Base-by-base conservation (phyloP, 2,329 filamentous ascomycete species). In the Microdochium bolleyi region DNA sequence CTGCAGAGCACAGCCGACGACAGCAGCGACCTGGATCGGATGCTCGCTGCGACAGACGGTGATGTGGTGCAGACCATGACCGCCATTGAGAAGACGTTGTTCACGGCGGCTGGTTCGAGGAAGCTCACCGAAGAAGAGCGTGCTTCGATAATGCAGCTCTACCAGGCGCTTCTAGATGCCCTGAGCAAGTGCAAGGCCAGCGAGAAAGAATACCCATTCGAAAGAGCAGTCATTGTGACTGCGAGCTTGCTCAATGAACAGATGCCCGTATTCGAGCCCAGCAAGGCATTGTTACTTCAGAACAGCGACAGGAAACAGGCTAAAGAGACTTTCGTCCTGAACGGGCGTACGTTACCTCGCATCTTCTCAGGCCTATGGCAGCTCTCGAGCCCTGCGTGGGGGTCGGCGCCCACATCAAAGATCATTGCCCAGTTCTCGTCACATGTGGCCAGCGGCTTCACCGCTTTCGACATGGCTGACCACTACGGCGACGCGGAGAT, bases 61-160 rank as follows among this genome's bases (percentile, higher is more conserved):
- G 66, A 69, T 44, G 60, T 70, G 37, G 63, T 70, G 14, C 68
- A 70, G 56, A 59, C 65, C 8, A 56, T 67, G 27, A 70, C 68
- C 3, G 68, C 66, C 1, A 58, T 70, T 4, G 65, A 70, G 52
- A 70, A 70, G 53, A 57, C 53, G 7, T 52, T 66, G 37, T 53
- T 60, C 14, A 52, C 55, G 2, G 49, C 57, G 11, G 56, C 58
- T 1, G 62, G 64, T 22, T 48, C 52, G 3, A 50, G 60, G 21
- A 41, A 57, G 1, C 37, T 61, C 10, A 54, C 56, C n/a, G 50
- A 56, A 0, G 55, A 59, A 10, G 58, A 58, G 52, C 49, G 41
- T 2, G 24, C 19, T 2, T 25, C 50, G 19, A 34, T 54, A 10
- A 25, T 11, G 14, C 21, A 49, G n/a, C 52, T 54, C n/a, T 44